Evolutionary conservation across 495 filamentous ascomycete species (phyloP), one percentile per base, ranked within the genome.

Genomic region (Tetracladium setigerum): DNA sequence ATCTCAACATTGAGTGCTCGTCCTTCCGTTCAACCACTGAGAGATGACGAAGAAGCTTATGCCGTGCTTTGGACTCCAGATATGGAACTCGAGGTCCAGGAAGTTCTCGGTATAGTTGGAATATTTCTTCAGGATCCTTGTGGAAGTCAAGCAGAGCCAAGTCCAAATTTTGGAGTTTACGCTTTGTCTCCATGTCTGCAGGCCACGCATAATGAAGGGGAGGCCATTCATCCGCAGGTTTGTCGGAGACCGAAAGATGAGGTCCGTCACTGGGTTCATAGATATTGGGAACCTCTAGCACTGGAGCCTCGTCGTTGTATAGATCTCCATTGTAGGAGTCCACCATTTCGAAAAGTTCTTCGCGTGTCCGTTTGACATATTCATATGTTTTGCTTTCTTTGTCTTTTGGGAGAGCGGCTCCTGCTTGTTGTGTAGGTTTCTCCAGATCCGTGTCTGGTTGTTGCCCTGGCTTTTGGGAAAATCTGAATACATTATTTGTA

Each of bases 1-100:
- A 97, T 30, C 86, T 83, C 44, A 92, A 60, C 82, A 87, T 88
- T 2, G 77, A 74, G 31, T 63, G 55, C 36, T 74, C 64, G 41
- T 72, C 64, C 41, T 79, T 79, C 15, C 62, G 64, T 38, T 81
- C 71, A 7, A 80, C 73, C 58, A 73, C 70, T 18, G 84, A 81
- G 30, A 98, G 72, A 44, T 75, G 74, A 16, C 73, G 74, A 43
- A 95, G 66, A n/a, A 95, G 70, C 19, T 63, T 62, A 41, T 81
- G 79, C 12, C 89, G 76, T 0, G 74, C 65, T 5, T 62, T 58
- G 19, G 74, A 63, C 4, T 74, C 66, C 3, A 98, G 65, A 46
- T 82, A 74, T 2, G 76, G 64, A n/a, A 86, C 70, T 27, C 86
- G 79, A 0, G 86, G 88, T 2, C 58, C 49, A 13, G 82, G 82